Base-by-base conservation (phyloP, 306 rosid species). In the Hylodesmum podocarpum region DNA sequence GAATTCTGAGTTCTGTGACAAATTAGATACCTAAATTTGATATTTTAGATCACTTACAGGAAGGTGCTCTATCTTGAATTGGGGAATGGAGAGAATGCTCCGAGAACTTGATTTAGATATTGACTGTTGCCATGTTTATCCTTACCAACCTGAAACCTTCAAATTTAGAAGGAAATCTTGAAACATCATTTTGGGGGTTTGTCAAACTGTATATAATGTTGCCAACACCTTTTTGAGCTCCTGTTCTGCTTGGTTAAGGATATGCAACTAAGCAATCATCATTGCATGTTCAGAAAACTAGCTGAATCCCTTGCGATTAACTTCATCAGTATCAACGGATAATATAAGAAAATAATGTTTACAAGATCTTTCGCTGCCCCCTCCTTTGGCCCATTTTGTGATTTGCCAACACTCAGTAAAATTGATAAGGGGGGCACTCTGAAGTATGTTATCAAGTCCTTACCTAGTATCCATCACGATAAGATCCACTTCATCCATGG, bases 151-250 rank as follows among this genome's bases (percentile, higher is more conserved):
- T 29, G 1, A 68, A 69, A 33, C 22, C 34, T 34, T 51, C 34
- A 31, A 53, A 71, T 71, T 53, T 71, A 21, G 37, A 21, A 54
- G 66, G 29, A 72, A 18, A 36, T 39, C 24, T 72, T 53, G 53
- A 72, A 15, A n/a, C 67, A 37, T 37, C 13, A 0, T 11, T 24
- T 72, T 7, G 27, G 28, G 39, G n/a, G 10, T 6, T 31, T 36
- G 53, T 37, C 66, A 9, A 72, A 72, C 76, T 37, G 5, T 4
- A 22, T 18, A 15, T 21, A 24, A 15, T 5, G 1, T 12, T 72
- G 37, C 53, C 28, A 36, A 13, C 21, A 51, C 65, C 66, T 53
- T 71, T 71, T 53, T 15, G 8, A 55, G 67, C 67, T 9, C 11
- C 21, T 72, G 21, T 8, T 53, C 25, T 72, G 24, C 53, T 53